Base-by-base conservation (phyloP, 345 rosid genomes). In the Eucalyptus rudis region DNA sequence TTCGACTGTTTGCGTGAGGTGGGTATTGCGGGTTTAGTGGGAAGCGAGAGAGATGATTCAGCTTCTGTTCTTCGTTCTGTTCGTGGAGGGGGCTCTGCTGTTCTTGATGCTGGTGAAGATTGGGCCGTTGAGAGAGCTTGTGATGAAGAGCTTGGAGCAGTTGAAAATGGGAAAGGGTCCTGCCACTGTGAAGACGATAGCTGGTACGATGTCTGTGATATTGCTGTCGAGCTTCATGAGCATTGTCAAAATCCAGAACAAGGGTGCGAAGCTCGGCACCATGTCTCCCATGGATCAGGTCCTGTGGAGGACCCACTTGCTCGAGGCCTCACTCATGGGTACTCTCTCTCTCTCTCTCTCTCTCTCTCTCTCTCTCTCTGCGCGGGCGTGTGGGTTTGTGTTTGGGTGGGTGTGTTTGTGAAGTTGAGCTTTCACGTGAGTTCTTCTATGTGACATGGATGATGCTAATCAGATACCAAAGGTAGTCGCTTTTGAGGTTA, bases 281-380 rank as follows among this genome's bases (percentile, higher is more conserved):
- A 95, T 96, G 99, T 97, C 99, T 29, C 99, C 99, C 27, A 96
- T 96, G 99, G 99, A 97, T 94, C 99, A 97, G 92, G 99, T 97
- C 89, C 95, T 97, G 10, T 97, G 99, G 99, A 95, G 99, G 92
- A 96, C 98, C 20, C 99, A 97, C 90, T 92, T 97, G 95, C 98
- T 97, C 50, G 99, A 97, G 92, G 99, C 99, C 90, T 95, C 99
- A 29, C 96, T 97, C 54, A 95, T 97, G 93, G 98, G 99, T 96
- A 94, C 51, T 66, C 24, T 62, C 56, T 47, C 49, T 11, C 5
- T 91, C 66, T 87, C 64, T 45, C n/a, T n/a, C n/a, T n/a, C n/a
- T n/a, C n/a, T n/a, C n/a, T n/a, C n/a, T n/a, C n/a, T 14, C 10
- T 83, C 88, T 49, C 49, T 3, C 58, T 91, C 12, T 83, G 81